phyloP scores from a whole-genome alignment of 1,139 yeast genomes.

The Nakaseomyces nivariensis region DNA sequence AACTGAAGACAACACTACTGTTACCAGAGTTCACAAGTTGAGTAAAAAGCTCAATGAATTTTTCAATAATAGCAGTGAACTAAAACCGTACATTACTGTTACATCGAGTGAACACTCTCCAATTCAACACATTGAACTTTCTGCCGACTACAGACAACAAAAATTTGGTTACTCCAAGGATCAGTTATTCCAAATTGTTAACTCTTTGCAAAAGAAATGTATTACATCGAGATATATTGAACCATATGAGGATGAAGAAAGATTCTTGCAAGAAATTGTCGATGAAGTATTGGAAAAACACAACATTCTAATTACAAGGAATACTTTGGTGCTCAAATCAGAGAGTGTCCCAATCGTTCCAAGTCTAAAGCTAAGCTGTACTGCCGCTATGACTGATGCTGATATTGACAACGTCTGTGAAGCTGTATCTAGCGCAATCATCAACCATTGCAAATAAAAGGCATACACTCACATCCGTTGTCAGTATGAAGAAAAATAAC shows the following conservation, averaged over 20 bases:
- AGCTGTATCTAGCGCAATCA: neutral
- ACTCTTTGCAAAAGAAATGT: slow-evolving; percentile 25
- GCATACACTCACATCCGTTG: neutral
- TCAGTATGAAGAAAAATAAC: neutral
- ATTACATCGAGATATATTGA: slow-evolving; percentile 29
- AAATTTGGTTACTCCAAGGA: slow-evolving; percentile 25
- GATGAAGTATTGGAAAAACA: slow-evolving; percentile 42
- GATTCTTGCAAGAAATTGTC: slow-evolving; percentile 52
- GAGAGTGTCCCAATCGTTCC: slow-evolving; percentile 73
- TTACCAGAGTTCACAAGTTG: slow-evolving; percentile 32
- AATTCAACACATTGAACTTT: slow-evolving; percentile 50
- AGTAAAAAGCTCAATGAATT: slow-evolving; percentile 31
- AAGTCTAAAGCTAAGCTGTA: slow-evolving; percentile 54
- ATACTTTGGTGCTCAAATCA: slow-evolving; percentile 59
- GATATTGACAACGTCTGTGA: slow-evolving; percentile 36
- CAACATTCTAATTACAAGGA: slow-evolving; percentile 57
- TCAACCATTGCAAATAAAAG: neutral
- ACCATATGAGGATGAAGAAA: slow-evolving; percentile 49
- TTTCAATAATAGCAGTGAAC: slow-evolving; percentile 29
- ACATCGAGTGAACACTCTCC: slow-evolving; percentile 58
- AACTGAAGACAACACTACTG: slow-evolving; percentile 30
- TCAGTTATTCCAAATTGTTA: slow-evolving; percentile 20
- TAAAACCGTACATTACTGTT: slow-evolving; percentile 37
- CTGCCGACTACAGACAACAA: slow-evolving; percentile 30
- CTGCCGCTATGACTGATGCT: slow-evolving; percentile 41